A percentile compares a stretch with the other conserved stretches of the same genome.
phyloP scores from a whole-genome alignment of 225 moss, liverwort and hornwort species.

The Climacium dendroides region DNA sequence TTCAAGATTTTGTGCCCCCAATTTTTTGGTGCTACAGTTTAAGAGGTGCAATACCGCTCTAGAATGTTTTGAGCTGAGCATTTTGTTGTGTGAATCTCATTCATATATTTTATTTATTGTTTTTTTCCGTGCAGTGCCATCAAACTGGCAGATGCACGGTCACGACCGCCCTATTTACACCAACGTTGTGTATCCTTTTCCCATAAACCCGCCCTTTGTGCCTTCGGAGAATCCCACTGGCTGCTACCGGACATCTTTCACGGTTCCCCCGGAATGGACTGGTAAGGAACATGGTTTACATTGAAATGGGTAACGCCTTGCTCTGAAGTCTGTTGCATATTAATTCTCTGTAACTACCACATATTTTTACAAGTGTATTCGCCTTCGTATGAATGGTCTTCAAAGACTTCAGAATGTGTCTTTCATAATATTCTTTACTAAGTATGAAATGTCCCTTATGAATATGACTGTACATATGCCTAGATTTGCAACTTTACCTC shows the following conservation, averaged over 20 bases:
- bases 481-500: neutral
- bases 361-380: neutral
- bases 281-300: slow-evolving; percentile 22
- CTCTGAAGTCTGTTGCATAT: neutral
- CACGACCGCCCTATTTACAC: slow-evolving; percentile 95
- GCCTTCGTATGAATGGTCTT: neutral
- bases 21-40: neutral
- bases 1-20: neutral
- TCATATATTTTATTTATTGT: neutral
- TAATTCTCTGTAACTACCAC: neutral
- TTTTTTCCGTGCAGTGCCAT: slow-evolving; percentile 63
- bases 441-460: neutral
- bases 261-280: slow-evolving; percentile 59
- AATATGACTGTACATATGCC: no score
- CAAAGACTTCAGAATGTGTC: neutral
- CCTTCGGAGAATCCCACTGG: slow-evolving; percentile 90
- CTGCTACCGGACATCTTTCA: slow-evolving; percentile 73
- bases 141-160: slow-evolving; percentile 94
- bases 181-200: slow-evolving; percentile 89
- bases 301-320: neutral
- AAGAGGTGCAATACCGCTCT: neutral
- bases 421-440: neutral
- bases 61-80: neutral
- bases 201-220: slow-evolving; percentile 73
- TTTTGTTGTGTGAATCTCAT: neutral